Evolutionary conservation across 176 grass and related monocot species (phyloP).

Genomic region (Carex myosuroides): DNA sequence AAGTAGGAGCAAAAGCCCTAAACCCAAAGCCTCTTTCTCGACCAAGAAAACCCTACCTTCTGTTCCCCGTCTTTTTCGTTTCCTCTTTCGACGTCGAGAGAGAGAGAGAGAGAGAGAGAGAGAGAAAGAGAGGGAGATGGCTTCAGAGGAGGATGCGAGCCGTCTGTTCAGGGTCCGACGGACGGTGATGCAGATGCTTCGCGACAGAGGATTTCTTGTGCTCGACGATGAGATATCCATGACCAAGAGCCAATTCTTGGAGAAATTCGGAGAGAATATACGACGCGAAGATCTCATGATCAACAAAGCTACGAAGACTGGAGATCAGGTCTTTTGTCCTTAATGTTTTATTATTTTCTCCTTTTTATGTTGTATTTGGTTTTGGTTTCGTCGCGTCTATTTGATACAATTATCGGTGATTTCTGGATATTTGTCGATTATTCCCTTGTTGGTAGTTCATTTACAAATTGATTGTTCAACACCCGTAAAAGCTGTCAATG

Average conservation of each 20-base stretch:
- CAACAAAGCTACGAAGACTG: constrained; percentile 16
- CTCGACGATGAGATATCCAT: constrained; percentile 13
- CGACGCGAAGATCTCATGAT: constrained; percentile 48
- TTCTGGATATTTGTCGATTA: background rate
- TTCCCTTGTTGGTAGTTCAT: background rate
- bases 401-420: background rate
- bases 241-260: constrained; percentile 27
- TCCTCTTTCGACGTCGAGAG: background rate
- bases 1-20: background rate
- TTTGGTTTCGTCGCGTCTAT: no score
- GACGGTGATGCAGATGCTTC: constrained; percentile 72
- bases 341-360: background rate
- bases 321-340: constrained; percentile 34
- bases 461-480: background rate
- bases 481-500: background rate
- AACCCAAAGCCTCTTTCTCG: background rate
- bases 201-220: constrained; percentile 50
- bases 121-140: constrained; percentile 25
- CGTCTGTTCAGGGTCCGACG: constrained; percentile 58
- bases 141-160: constrained; percentile 45
- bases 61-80: constrained; percentile 17
- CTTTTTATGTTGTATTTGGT: background rate
- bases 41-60: background rate
- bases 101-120: background rate
- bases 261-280: constrained; percentile 27